Evolutionary conservation across 2,329 filamentous ascomycete species (phyloP).

Genomic region (Exophiala mesophila): DNA sequence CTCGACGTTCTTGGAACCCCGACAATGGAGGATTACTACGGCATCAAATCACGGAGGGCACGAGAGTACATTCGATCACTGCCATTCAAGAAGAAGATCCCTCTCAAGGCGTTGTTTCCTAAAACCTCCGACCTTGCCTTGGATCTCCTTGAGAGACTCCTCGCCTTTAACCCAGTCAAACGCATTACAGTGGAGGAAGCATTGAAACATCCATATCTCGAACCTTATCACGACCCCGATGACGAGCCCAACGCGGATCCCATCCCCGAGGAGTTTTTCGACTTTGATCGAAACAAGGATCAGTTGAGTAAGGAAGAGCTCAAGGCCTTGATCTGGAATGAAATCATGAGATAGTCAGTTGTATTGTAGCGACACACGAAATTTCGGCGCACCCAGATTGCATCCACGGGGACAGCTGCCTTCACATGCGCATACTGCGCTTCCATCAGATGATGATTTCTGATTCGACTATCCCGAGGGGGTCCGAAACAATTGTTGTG

Average conservation of each 20-base stretch:
- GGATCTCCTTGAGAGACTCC: slow-evolving; percentile 87
- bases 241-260: slow-evolving; percentile 95
- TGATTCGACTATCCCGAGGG: too few species aligned
- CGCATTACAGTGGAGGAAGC: slow-evolving; percentile 97
- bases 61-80: slow-evolving; percentile 97
- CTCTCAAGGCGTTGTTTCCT: slow-evolving; percentile 93
- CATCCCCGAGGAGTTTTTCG: slow-evolving; percentile 98
- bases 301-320: slow-evolving; percentile 96
- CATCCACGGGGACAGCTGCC: too few species aligned
- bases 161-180: slow-evolving; percentile 98
- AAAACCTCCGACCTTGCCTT: slow-evolving; percentile 98
- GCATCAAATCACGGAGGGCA: slow-evolving; percentile 96
- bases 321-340: slow-evolving; percentile 92
- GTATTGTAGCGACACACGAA: too few species aligned
- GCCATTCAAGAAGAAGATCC: slow-evolving; percentile 99
- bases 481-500: too few species aligned
- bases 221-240: slow-evolving; percentile 97
- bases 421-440: too few species aligned
- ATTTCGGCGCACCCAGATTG: too few species aligned
- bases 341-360: slow-evolving; percentile 73
- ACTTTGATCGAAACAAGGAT: slow-evolving; percentile 99
- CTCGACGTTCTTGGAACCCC: slow-evolving; percentile 95
- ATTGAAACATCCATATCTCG: slow-evolving; percentile 93
- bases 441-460: too few species aligned
- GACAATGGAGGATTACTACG: slow-evolving; percentile 99